Conservation (phyloP, 306 rosid species). For the Acacia melanoxylon region DNA sequence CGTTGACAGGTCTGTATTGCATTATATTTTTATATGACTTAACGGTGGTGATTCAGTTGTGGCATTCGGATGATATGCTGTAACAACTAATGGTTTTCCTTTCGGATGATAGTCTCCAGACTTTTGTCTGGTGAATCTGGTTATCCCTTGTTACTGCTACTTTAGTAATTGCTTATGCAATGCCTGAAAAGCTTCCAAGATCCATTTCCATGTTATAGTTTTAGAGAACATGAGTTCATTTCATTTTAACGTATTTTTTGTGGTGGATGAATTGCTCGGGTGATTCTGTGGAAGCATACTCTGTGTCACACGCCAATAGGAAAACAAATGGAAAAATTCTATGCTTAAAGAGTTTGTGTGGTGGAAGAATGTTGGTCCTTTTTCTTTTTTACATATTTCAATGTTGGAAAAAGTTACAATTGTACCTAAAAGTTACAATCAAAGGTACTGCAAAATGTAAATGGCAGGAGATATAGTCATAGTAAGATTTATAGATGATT, state of each 20-base stretch:
- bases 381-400: not conserved
- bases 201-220: not conserved
- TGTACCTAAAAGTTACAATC: not conserved
- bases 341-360: not conserved
- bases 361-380: not conserved
- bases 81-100: not conserved
- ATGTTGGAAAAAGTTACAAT: not conserved
- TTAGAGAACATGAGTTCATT: not conserved
- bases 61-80: not conserved
- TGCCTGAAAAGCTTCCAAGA: not conserved
- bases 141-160: not conserved
- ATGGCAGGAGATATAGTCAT: not conserved
- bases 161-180: not conserved
- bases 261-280: not conserved
- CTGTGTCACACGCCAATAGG: no score
- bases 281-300: not conserved
- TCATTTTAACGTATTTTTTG: not conserved
- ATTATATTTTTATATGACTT: slow-evolving; percentile 3
- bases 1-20: slow-evolving; percentile 66
- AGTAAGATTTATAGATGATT: not conserved
- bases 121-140: not conserved
- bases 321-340: not conserved
- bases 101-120: not conserved
- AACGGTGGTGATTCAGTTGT: not conserved
- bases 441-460: not conserved